A percentile compares a stretch with the other conserved stretches of the same genome.
Evolutionary conservation across 2,329 filamentous ascomycete genomes (phyloP).

Genomic region (Daldinia sp.): DNA sequence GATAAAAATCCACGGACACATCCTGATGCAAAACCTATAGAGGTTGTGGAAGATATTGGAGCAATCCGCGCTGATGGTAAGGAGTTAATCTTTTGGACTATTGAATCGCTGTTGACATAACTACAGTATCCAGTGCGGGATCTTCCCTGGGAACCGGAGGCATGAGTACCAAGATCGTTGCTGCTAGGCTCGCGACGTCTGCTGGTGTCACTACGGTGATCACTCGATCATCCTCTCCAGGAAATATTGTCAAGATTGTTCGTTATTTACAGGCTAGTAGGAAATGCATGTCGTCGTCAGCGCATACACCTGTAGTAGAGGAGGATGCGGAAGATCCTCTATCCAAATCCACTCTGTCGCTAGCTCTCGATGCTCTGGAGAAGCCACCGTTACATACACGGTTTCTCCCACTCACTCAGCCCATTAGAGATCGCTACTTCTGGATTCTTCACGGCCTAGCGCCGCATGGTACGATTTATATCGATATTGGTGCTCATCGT

Average conservation of each 20-base stretch:
- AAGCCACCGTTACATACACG: slow-evolving; percentile 83
- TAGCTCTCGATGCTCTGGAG: slow-evolving; percentile 48
- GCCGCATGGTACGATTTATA: slow-evolving; percentile 90
- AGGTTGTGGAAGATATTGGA: slow-evolving; percentile 89
- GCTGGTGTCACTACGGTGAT: slow-evolving; percentile 97
- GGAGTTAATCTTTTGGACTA: slow-evolving; percentile 18
- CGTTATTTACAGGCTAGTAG: slow-evolving; percentile 75
- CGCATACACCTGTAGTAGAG: slow-evolving; percentile 38
- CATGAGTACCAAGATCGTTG: slow-evolving; percentile 97
- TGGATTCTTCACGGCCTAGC: slow-evolving; percentile 94
- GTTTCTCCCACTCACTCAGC: slow-evolving; percentile 84
- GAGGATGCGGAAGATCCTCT: slow-evolving; percentile 49
- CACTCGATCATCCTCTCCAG: slow-evolving; percentile 90
- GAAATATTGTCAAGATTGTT: slow-evolving; percentile 89
- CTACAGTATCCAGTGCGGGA: slow-evolving; percentile 83
- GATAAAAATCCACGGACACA: slow-evolving; percentile 91
- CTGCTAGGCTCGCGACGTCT: slow-evolving; percentile 88
- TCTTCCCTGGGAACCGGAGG: slow-evolving; percentile 91
- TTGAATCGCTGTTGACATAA: background rate
- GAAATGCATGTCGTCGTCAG: slow-evolving; percentile 45
- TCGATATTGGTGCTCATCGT: slow-evolving; percentile 86
- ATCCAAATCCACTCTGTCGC: slow-evolving; percentile 54
- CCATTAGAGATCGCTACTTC: slow-evolving; percentile 93
- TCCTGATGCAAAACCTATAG: slow-evolving; percentile 86
- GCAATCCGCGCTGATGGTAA: slow-evolving; percentile 81